Conservation (phyloP, 352 stramenopile species). For the Pythium sp. region DNA sequence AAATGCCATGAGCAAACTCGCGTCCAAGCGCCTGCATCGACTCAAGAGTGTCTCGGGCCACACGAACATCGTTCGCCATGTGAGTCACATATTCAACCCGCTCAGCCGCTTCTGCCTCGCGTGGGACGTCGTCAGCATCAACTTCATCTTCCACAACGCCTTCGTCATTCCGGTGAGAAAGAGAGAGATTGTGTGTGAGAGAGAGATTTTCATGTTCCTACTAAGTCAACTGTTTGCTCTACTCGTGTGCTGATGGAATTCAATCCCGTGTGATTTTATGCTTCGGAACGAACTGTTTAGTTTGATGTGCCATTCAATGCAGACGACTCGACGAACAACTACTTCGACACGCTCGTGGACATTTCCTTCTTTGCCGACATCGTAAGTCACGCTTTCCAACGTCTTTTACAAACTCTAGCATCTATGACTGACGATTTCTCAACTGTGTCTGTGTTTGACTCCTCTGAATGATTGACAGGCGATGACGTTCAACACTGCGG, state of each 20-base stretch:
- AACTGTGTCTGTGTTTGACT: too few species aligned
- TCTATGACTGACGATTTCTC: not conserved
- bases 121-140: constrained; percentile 69
- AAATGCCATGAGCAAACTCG: constrained; percentile 6
- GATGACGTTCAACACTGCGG: constrained; percentile 53
- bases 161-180: constrained; percentile 52
- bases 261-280: not conserved
- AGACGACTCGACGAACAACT: constrained; percentile 22
- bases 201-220: too few species aligned
- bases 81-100: constrained; percentile 50
- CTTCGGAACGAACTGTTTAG: constrained; percentile 17
- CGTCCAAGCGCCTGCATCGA: constrained; percentile 23
- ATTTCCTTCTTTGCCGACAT: constrained; percentile 66
- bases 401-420: not conserved
- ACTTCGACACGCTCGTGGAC: constrained; percentile 54
- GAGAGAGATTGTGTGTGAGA: too few species aligned
- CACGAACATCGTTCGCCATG: constrained; percentile 23
- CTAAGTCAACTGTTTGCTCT: too few species aligned
- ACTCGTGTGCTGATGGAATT: too few species aligned
- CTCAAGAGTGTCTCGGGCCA: constrained; percentile 31
- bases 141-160: constrained; percentile 76
- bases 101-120: constrained; percentile 51
- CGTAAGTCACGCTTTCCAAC: constrained; percentile 21
- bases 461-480: constrained; percentile 18
- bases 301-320: constrained; percentile 66